Percentiles rank a stretch among this genome's conserved stretches.
These are phyloP conservation scores for Nymphaea colorata DNA, from an alignment of 164 flowering plant species.

Conservation along the genomic window DNA sequence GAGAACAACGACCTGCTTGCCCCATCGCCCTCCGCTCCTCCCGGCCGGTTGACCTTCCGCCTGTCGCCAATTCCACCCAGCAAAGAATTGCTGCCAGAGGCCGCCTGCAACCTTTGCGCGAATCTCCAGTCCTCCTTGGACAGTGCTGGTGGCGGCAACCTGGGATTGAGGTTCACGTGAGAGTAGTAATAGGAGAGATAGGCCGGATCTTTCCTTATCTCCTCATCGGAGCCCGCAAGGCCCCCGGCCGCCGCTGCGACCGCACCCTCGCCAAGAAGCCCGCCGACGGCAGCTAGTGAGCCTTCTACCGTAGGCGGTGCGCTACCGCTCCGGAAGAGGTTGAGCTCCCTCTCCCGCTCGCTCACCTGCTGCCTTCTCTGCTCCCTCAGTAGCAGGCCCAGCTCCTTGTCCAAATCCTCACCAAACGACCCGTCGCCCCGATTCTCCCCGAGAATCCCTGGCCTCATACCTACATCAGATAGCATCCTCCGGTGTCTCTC, in stretches of 20 bases:
- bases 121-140: constrained; percentile 74
- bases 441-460: background rate
- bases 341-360: constrained; percentile 55
- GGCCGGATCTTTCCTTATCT: constrained; percentile 63
- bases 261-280: constrained; percentile 18
- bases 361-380: constrained; percentile 25
- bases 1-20: constrained; percentile 36
- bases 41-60: constrained; percentile 24
- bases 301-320: constrained; percentile 96
- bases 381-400: constrained; percentile 33
- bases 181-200: constrained; percentile 57
- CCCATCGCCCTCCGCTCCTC: constrained; percentile 18
- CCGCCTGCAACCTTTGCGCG: constrained; percentile 47
- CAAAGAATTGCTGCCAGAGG: constrained; percentile 14
- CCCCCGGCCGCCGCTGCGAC: constrained; percentile 8
- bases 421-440: constrained; percentile 13
- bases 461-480: background rate
- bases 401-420: constrained; percentile 29
- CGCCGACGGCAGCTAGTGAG: constrained; percentile 49
- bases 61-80: constrained; percentile 50
- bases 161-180: constrained; percentile 62
- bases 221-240: constrained; percentile 29
- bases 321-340: constrained; percentile 58
- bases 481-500: background rate
- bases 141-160: constrained; percentile 66